Evolutionary conservation across 352 stramenopile species (phyloP).

Genomic region (Pilasporangium apinafurcum): DNA sequence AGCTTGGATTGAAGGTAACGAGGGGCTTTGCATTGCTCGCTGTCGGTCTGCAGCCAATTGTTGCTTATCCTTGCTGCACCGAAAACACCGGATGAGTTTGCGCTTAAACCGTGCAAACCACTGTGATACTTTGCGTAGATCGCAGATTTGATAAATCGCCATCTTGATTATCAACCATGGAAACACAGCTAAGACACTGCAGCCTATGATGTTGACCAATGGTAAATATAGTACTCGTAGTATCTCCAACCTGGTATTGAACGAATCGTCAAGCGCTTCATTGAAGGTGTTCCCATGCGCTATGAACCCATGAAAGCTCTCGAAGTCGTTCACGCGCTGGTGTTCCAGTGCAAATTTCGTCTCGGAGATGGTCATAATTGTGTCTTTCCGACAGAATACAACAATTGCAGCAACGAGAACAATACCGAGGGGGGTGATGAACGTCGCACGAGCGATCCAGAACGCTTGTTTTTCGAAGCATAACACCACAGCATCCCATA

Average conservation of each 20-base stretch:
- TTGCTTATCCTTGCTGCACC: background rate
- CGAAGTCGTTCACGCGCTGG: constrained; percentile 16
- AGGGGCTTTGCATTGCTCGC: background rate
- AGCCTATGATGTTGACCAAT: constrained; percentile 2
- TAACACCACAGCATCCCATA: constrained; percentile 23
- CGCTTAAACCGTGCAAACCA: background rate
- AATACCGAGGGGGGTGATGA: constrained; percentile 13
- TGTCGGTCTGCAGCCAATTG: background rate
- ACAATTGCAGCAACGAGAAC: constrained; percentile 10
- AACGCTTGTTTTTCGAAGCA: constrained; percentile 25
- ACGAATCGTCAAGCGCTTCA: constrained; percentile 6
- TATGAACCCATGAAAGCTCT: constrained; percentile 8
- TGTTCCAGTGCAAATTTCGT: constrained; percentile 16
- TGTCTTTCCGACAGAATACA: constrained; percentile 1
- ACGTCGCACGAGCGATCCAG: constrained; percentile 9
- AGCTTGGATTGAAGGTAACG: no score
- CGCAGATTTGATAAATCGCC: background rate
- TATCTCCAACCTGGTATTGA: constrained; percentile 2
- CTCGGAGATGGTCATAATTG: constrained; percentile 13
- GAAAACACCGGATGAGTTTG: background rate
- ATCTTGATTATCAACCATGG: constrained; percentile 5
- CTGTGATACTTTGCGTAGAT: background rate
- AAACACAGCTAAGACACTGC: constrained; percentile 5
- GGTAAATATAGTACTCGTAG: constrained; percentile 10
- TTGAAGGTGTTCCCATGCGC: constrained; percentile 21